Evolutionary conservation across 257 asterid species (phyloP).

Genomic region (Solanum medicagineum): DNA sequence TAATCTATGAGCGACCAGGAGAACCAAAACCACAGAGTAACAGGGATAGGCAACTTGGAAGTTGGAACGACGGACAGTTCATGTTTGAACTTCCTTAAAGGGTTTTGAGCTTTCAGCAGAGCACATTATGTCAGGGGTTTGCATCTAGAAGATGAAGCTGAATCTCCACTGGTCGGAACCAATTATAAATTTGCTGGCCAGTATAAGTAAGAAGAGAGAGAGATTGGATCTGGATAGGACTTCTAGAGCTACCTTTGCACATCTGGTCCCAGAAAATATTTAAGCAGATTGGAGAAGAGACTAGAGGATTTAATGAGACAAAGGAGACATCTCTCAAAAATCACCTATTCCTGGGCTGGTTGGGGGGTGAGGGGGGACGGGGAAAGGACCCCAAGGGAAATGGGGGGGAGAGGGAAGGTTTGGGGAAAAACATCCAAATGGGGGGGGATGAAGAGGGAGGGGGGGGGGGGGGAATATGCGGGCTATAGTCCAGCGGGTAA

Average conservation of each 20-base stretch:
- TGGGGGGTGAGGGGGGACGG: background rate
- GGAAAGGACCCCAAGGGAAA: background rate
- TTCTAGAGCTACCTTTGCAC: background rate
- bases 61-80: background rate
- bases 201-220: background rate
- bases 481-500: background rate
- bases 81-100: background rate
- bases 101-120: background rate
- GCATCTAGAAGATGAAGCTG: background rate
- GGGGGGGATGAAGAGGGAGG: background rate
- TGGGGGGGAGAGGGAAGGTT: background rate
- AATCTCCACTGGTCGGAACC: background rate
- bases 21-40: background rate
- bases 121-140: background rate
- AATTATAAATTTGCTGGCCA: background rate
- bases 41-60: background rate
- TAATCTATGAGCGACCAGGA: background rate
- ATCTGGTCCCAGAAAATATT: background rate
- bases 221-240: background rate
- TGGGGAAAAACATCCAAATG: background rate
- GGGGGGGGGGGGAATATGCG: background rate
- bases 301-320: background rate
- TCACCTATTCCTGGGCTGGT: background rate
- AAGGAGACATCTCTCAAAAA: background rate
- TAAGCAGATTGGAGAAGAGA: background rate